A percentile compares a stretch with the other conserved stretches of the same genome.
phyloP scores from a whole-genome alignment of 169 alveolate species.

The Plasmodium cynomolgi region DNA sequence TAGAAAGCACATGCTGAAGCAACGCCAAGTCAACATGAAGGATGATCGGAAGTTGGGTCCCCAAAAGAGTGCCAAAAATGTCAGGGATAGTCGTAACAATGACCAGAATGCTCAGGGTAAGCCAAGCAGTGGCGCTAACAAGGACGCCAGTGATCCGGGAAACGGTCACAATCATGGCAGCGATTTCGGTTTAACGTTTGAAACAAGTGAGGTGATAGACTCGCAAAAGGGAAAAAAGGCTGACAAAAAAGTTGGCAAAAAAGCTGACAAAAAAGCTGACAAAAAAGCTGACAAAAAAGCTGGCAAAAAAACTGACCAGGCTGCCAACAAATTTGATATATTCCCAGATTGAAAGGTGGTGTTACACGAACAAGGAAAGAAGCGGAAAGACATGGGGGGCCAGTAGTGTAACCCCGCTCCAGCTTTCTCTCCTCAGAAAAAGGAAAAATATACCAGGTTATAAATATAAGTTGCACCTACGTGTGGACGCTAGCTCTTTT shows the following conservation, averaged over 20 bases:
- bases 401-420: neutral
- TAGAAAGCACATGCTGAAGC: slow-evolving; percentile 10
- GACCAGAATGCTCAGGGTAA: neutral
- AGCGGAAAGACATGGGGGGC: neutral
- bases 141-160: neutral
- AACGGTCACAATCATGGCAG: neutral
- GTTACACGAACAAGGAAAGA: neutral
- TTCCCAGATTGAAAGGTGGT: neutral
- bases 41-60: neutral
- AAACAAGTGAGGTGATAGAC: neutral
- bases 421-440: neutral
- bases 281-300: neutral
- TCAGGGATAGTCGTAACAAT: neutral
- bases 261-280: neutral
- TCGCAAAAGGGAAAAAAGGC: neutral
- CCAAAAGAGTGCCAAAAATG: neutral
- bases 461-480: neutral
- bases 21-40: slow-evolving; percentile 21
- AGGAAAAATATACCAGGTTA: neutral
- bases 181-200: neutral
- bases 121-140: neutral
- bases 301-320: neutral
- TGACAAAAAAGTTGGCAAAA: neutral
- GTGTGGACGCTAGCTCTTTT: neutral
- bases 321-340: neutral